Base-by-base conservation (phyloP, 1,284 basidiomycete species). In the Porogramme epimiltina region DNA sequence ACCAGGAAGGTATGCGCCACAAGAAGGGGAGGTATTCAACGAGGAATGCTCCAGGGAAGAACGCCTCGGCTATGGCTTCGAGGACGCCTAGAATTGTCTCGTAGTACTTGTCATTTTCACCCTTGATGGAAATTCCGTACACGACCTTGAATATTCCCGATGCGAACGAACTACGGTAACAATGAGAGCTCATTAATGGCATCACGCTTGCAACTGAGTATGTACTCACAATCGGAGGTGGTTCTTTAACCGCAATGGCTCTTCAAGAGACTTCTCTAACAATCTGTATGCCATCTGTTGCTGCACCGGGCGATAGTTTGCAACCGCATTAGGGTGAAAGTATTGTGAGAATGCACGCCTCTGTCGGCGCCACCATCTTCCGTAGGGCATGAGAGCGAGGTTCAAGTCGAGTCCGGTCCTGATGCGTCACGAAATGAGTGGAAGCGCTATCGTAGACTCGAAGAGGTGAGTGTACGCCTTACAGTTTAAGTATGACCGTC, bases 21-120 rank as follows among this genome's bases (percentile, higher is more conserved):
- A 66, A 19, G 45, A 58, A 46, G 2, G 64, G 63, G 3, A 67
- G 24, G n/a, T 50, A 19, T 10, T 61, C 59, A 11, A 61, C 51
- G 4, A 50, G 24, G 16, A 41, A 50, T 10, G 24, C 46, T 3
- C 49, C 47, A 2, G 51, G 42, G 10, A 46, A 13, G 11, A 54
- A 8, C 1, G 48, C 52, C 4, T 52, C 36, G 1, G 38, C 23
- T 9, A 41, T 37, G 1, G 43, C 45, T 16, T 33, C 19, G 3
- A 42, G 1, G 0, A 44, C 41, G 0, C 36, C 38, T 2, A 54
- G 44, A 4, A 52, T 20, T 18, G 19, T 41, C 1, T 23, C 22
- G 6, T 47, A 28, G 24, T 48, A 50, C 3, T 16, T 15, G 33
- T 49, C 51, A 1, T 28, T 44, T 15, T 54, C 42, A 2, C 56